Evolutionary conservation across 768 basidiomycete species (phyloP).

Genomic region (Russula virescens): DNA sequence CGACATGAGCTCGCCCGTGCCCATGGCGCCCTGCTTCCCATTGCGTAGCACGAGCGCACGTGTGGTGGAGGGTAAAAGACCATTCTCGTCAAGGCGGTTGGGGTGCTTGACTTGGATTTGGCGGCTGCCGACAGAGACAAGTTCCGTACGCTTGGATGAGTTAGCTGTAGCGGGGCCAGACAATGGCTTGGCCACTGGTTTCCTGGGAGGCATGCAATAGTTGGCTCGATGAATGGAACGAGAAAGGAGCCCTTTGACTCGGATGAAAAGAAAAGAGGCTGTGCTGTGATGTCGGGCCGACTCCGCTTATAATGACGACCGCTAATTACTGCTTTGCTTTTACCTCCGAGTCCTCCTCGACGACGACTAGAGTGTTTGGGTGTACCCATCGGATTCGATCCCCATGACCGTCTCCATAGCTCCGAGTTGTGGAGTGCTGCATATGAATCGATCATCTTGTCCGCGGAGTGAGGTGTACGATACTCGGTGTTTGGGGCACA

Average conservation of each 20-base stretch:
- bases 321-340: not conserved
- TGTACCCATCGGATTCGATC: too few species aligned
- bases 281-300: not conserved
- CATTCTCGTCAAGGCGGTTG: conserved; percentile 43
- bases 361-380: too few species aligned
- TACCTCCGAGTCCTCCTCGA: too few species aligned
- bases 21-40: conserved; percentile 65
- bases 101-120: conserved; percentile 38
- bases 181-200: conserved; percentile 3
- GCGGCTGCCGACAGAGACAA: conserved; percentile 52
- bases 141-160: conserved; percentile 30
- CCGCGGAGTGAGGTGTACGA: too few species aligned
- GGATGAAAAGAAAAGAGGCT: not conserved
- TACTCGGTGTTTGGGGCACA: too few species aligned
- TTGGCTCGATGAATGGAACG: not conserved
- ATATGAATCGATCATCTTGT: not conserved
- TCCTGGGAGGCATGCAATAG: conserved; percentile 25
- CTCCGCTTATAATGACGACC: not conserved
- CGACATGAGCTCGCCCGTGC: conserved; percentile 60
- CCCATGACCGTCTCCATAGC: not conserved
- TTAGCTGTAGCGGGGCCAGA: not conserved
- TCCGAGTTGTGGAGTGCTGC: not conserved
- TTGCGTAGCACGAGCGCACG: conserved; percentile 70
- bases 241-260: not conserved
- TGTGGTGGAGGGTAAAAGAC: conserved; percentile 57